Conservation (phyloP, 2,329 filamentous ascomycete species). For the Tothia fuscella region DNA sequence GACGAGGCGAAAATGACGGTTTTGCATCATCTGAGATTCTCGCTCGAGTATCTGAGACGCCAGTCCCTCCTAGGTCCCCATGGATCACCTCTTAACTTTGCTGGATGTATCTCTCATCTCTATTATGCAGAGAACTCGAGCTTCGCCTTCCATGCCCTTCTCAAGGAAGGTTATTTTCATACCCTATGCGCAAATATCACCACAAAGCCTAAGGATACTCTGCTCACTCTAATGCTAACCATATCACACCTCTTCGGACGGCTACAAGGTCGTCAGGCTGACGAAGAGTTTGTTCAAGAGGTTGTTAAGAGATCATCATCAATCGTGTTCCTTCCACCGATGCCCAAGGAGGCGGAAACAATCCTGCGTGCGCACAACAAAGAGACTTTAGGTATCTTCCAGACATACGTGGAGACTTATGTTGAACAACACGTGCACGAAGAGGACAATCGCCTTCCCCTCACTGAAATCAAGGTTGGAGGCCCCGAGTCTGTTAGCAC, state of each 20-base stretch:
- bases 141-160: slow-evolving; percentile 64
- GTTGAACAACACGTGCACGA: slow-evolving; percentile 49
- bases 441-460: slow-evolving; percentile 45
- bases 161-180: slow-evolving; percentile 60
- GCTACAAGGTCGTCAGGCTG: slow-evolving; percentile 35
- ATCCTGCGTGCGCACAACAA: slow-evolving; percentile 52
- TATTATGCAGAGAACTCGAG: slow-evolving; percentile 66
- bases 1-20: slow-evolving; percentile 55
- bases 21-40: slow-evolving; percentile 67
- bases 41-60: slow-evolving; percentile 64
- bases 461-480: slow-evolving; percentile 39
- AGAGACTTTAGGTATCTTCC: slow-evolving; percentile 54
- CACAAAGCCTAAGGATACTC: slow-evolving; percentile 34
- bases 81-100: slow-evolving; percentile 60
- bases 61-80: slow-evolving; percentile 50
- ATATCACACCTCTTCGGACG: slow-evolving; percentile 61
- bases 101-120: slow-evolving; percentile 56
- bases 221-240: slow-evolving; percentile 53
- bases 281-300: slow-evolving; percentile 35
- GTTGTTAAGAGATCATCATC: slow-evolving; percentile 48
- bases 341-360: slow-evolving; percentile 45
- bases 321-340: slow-evolving; percentile 49
- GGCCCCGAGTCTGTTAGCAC: slow-evolving; percentile 4
- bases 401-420: slow-evolving; percentile 57
- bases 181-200: slow-evolving; percentile 48